Conservation (phyloP, 805 yeast species). For the Hyphopichia homilentoma region DNA sequence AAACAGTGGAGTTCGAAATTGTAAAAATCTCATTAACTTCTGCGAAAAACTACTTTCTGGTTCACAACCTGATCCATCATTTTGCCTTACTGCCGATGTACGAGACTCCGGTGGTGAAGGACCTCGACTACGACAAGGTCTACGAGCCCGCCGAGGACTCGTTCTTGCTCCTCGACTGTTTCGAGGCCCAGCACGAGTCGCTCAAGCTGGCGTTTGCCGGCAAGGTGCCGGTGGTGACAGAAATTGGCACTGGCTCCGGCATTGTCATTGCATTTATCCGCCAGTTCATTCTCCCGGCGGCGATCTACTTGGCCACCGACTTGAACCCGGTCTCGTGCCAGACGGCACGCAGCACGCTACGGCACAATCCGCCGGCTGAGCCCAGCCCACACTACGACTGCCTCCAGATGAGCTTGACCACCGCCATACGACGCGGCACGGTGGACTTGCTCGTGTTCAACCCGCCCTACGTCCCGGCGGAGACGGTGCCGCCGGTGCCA, state of each 20-base stretch:
- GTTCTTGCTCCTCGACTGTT: constrained; percentile 73
- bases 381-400: constrained; percentile 14
- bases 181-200: constrained; percentile 55
- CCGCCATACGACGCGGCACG: constrained; percentile 39
- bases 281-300: constrained; percentile 47
- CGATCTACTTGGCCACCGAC: constrained; percentile 68
- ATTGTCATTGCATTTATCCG: constrained; percentile 77
- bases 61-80: too few relatives aligned
- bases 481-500: constrained; percentile 62
- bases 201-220: constrained; percentile 18
- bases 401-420: constrained; percentile 55
- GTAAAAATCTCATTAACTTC: too few relatives aligned
- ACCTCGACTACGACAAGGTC: constrained; percentile 63
- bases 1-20: too few relatives aligned
- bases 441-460: constrained; percentile 82
- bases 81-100: too few relatives aligned
- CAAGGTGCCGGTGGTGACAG: constrained; percentile 57
- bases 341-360: constrained; percentile 27
- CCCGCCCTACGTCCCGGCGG: constrained; percentile 97
- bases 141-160: constrained; percentile 97
- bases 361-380: constrained; percentile 11
- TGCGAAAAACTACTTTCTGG: too few relatives aligned
- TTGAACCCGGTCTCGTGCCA: constrained; percentile 74
- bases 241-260: constrained; percentile 93
- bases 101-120: constrained; percentile 65